These are phyloP conservation scores for Talaromyces proteolyticus DNA, from an alignment of 495 filamentous ascomycete genomes.

Conservation along the genomic window DNA sequence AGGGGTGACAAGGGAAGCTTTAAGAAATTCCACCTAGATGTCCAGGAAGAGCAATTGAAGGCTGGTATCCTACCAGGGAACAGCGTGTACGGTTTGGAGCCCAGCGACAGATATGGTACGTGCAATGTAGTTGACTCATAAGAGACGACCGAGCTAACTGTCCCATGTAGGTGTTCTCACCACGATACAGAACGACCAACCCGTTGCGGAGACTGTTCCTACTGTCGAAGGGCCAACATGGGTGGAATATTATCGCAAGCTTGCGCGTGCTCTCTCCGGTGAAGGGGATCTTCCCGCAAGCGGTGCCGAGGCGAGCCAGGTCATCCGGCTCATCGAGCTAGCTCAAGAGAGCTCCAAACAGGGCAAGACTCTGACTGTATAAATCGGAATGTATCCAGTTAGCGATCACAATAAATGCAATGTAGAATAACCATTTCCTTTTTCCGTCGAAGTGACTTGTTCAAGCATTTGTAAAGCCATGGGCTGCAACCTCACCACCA, in stretches of 20 bases:
- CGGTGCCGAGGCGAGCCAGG: constrained; percentile 61
- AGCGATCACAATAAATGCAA: too few relatives aligned
- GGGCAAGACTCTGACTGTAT: constrained; percentile 56
- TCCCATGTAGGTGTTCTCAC: constrained; percentile 29
- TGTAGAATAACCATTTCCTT: too few relatives aligned
- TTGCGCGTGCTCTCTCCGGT: constrained; percentile 59
- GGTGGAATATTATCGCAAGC: constrained; percentile 62
- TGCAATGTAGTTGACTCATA: not conserved
- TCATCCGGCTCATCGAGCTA: constrained; percentile 71
- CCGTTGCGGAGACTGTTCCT: constrained; percentile 39
- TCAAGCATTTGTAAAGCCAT: too few relatives aligned
- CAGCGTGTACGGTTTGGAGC: constrained; percentile 61
- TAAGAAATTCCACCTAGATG: constrained; percentile 72
- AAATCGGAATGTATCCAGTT: too few relatives aligned
- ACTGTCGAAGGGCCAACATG: constrained; percentile 69
- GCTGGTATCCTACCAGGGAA: constrained; percentile 61
- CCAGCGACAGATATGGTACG: constrained; percentile 43
- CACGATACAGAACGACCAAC: constrained; percentile 34
- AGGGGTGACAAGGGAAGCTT: constrained; percentile 75
- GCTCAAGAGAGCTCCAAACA: constrained; percentile 59
- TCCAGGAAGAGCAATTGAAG: constrained; percentile 78
- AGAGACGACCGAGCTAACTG: constrained; percentile 2
- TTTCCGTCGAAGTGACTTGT: too few relatives aligned
- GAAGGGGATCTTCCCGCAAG: constrained; percentile 66
- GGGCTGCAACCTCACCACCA: too few relatives aligned